A percentile compares a stretch with the other conserved stretches of the same genome.
Evolutionary conservation across 2,329 filamentous ascomycete genomes (phyloP).

Genomic region (Parafenestella ontariensis): DNA sequence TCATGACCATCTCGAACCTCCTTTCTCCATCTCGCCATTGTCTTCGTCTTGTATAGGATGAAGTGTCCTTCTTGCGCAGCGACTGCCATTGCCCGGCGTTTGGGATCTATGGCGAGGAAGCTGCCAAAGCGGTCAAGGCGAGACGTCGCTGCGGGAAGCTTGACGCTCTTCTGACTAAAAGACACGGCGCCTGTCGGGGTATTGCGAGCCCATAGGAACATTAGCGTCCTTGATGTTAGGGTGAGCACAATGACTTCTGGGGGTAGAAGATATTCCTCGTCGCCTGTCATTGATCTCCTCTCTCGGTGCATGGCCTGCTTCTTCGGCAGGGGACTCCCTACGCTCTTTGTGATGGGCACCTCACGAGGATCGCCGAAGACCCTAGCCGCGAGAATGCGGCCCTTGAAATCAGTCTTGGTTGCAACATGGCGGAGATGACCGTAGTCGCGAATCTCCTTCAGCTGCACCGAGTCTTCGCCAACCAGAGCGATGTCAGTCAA

Average conservation of each 20-base stretch:
- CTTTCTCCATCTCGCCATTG: conserved; percentile 59
- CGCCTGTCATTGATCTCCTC: conserved; percentile 25
- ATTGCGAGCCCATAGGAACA: conserved; percentile 75
- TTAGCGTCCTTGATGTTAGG: conserved; percentile 73
- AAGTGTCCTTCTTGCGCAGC: conserved; percentile 75
- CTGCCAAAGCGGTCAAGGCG: conserved; percentile 65
- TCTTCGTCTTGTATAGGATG: conserved; percentile 73
- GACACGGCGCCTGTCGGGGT: conserved; percentile 55
- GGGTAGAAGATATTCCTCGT: conserved; percentile 53
- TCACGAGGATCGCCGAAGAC: conserved; percentile 66
- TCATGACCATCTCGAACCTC: conserved; percentile 50
- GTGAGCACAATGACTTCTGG: conserved; percentile 83
- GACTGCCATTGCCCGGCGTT: conserved; percentile 68
- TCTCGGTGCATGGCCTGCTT: conserved; percentile 16
- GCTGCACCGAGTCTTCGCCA: conserved; percentile 80
- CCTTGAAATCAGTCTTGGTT: conserved; percentile 79
- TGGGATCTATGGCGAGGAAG: conserved; percentile 79
- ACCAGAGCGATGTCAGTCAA: conserved; percentile 88
- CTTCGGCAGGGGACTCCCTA: conserved; percentile 30
- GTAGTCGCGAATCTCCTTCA: conserved; percentile 75
- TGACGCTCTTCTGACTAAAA: conserved; percentile 68
- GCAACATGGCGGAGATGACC: conserved; percentile 77
- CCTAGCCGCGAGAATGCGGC: conserved; percentile 78
- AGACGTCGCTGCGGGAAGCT: conserved; percentile 64
- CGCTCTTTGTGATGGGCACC: conserved; percentile 15